phyloP scores from a whole-genome alignment of 345 rosid genomes.

The Eucalyptus rudis region DNA sequence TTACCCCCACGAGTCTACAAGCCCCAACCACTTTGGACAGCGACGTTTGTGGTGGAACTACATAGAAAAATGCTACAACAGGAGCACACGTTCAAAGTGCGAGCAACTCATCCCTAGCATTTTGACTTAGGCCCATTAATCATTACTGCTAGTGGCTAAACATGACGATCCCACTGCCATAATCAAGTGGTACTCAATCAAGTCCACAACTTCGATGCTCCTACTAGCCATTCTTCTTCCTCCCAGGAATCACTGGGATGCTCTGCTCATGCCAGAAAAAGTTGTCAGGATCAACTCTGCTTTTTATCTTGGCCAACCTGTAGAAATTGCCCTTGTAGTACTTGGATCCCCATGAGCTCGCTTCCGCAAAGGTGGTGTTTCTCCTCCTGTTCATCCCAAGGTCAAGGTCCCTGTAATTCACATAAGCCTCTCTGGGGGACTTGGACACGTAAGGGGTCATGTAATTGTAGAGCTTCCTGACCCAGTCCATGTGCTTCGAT shows the following conservation, averaged over 20 bases:
- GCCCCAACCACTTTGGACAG: background rate
- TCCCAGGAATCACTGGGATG: background rate
- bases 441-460: conserved; percentile 15
- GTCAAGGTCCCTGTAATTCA: conserved; percentile 22
- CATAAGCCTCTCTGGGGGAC: conserved; percentile 9
- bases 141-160: background rate
- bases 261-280: conserved; percentile 11
- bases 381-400: conserved; percentile 2
- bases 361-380: background rate
- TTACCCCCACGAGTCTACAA: background rate
- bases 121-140: background rate
- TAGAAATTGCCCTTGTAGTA: conserved; percentile 2
- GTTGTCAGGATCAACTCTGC: conserved; percentile 3
- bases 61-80: background rate
- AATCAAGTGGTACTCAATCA: background rate
- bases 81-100: background rate
- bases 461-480: conserved; percentile 4
- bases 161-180: background rate
- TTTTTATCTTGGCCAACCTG: conserved; percentile 3
- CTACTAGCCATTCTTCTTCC: background rate
- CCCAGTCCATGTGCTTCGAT: conserved; percentile 10
- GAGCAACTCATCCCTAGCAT: background rate
- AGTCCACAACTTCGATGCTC: background rate
- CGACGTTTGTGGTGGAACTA: background rate
- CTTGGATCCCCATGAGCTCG: background rate